phyloP scores from a whole-genome alignment of 2,329 filamentous ascomycete genomes.

The Biscogniauxia sp. region DNA sequence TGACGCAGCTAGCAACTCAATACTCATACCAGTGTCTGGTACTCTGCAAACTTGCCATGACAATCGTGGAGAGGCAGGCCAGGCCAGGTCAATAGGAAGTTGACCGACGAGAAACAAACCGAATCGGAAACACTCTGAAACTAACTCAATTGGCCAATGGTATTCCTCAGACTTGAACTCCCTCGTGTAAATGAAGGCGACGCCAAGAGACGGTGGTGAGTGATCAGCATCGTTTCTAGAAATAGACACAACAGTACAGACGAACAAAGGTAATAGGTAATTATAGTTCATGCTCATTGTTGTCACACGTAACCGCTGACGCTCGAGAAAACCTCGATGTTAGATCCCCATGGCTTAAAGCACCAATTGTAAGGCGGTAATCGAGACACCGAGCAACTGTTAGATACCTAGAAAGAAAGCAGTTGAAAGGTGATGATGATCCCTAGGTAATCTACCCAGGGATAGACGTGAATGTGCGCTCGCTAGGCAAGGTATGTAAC shows the following conservation, averaged over 20 bases:
- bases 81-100: background rate
- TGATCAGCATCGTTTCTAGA: conserved; percentile 19
- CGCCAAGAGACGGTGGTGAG: conserved; percentile 14
- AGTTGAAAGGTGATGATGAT: background rate
- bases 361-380: background rate
- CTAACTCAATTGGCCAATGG: conserved; percentile 1
- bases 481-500: background rate
- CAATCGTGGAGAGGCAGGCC: background rate
- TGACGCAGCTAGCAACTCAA: conserved; percentile 18
- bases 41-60: background rate
- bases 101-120: conserved; percentile 15
- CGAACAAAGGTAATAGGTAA: background rate
- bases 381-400: background rate
- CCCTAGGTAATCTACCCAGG: too few species aligned
- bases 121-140: conserved; percentile 4
- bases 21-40: too few species aligned
- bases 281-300: background rate
- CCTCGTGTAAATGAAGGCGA: conserved; percentile 10
- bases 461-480: background rate
- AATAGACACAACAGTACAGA: conserved; percentile 19
- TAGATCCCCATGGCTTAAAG: background rate
- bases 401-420: background rate
- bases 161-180: background rate
- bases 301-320: background rate
- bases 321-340: background rate